These are phyloP conservation scores for Trifolium pratense DNA, from an alignment of 306 rosid genomes.

Conservation along the genomic window DNA sequence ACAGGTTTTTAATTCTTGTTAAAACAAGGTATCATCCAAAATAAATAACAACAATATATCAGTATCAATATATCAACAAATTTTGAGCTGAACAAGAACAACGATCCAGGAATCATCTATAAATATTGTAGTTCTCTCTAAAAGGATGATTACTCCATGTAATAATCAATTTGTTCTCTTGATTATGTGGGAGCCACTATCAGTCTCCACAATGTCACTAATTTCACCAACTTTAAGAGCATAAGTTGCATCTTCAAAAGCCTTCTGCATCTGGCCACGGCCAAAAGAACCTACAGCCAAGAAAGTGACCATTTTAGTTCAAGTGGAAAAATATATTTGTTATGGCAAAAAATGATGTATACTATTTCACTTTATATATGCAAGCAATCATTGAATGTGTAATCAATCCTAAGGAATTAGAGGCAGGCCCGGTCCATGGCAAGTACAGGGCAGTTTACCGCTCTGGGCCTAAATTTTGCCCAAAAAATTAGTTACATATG, in stretches of 20 bases:
- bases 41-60: slow-evolving; percentile 33
- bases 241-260: slow-evolving; percentile 87
- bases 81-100: slow-evolving; percentile 40
- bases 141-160: slow-evolving; percentile 35
- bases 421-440: neutral
- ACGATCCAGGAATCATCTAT: slow-evolving; percentile 29
- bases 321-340: neutral
- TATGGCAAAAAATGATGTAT: neutral
- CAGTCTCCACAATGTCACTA: slow-evolving; percentile 91
- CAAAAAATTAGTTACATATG: too few relatives aligned
- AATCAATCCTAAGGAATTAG: neutral
- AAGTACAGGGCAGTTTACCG: too few relatives aligned
- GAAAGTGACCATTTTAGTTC: slow-evolving; percentile 22
- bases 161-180: slow-evolving; percentile 69
- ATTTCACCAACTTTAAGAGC: slow-evolving; percentile 83
- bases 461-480: too few relatives aligned
- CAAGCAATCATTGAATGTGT: neutral
- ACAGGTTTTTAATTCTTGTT: slow-evolving; percentile 32
- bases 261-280: slow-evolving; percentile 98
- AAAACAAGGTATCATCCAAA: slow-evolving; percentile 47
- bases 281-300: slow-evolving; percentile 82
- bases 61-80: slow-evolving; percentile 35
- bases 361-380: slow-evolving; percentile 6
- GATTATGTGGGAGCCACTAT: slow-evolving; percentile 93
- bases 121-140: slow-evolving; percentile 32